Percentiles rank a stretch among this genome's conserved stretches.
phyloP scores from a whole-genome alignment of 371 early-diverging fungal species.

The Mucor irregularis region DNA sequence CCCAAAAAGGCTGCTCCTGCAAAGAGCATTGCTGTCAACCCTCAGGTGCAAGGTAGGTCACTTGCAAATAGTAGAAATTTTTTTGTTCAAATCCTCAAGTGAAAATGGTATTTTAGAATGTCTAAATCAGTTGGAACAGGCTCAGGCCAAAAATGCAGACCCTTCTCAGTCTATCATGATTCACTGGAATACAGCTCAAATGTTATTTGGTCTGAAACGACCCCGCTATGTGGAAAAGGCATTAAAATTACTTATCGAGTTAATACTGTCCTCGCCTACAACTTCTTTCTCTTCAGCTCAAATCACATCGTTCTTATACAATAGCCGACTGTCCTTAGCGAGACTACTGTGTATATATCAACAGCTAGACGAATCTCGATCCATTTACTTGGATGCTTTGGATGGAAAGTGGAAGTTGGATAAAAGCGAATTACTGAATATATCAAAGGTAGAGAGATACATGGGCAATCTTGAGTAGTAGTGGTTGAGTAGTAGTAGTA shows the following conservation, averaged over 20 bases:
- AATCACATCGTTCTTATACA: conserved; percentile 17
- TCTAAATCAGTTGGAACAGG: conserved; percentile 6
- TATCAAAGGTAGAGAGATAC: conserved; percentile 36
- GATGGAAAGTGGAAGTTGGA: conserved; percentile 24
- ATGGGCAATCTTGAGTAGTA: too few species aligned
- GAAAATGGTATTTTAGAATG: conserved; percentile 18
- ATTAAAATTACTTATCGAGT: conserved; percentile 8
- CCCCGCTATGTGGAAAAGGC: conserved; percentile 27
- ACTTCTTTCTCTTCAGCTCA: conserved; percentile 13
- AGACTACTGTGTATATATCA: conserved; percentile 35
- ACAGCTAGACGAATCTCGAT: conserved; percentile 1
- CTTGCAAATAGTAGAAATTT: not conserved
- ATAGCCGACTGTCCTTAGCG: conserved; percentile 25
- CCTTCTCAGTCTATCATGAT: conserved; percentile 9
- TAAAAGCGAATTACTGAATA: not conserved
- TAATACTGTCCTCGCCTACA: not conserved
- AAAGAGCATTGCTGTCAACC: conserved; percentile 5
- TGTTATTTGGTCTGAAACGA: conserved; percentile 23
- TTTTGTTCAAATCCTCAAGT: too few species aligned
- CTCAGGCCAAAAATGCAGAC: conserved; percentile 7
- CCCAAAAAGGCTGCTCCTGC: not conserved
- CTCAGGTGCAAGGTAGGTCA: conserved; percentile 19
- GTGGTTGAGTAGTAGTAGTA: too few species aligned
- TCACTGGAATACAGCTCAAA: conserved; percentile 31
- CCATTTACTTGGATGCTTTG: conserved; percentile 20